These are phyloP conservation scores for Trichoderma koningiopsis DNA, from an alignment of 2,329 filamentous ascomycete genomes.

Conservation along the genomic window DNA sequence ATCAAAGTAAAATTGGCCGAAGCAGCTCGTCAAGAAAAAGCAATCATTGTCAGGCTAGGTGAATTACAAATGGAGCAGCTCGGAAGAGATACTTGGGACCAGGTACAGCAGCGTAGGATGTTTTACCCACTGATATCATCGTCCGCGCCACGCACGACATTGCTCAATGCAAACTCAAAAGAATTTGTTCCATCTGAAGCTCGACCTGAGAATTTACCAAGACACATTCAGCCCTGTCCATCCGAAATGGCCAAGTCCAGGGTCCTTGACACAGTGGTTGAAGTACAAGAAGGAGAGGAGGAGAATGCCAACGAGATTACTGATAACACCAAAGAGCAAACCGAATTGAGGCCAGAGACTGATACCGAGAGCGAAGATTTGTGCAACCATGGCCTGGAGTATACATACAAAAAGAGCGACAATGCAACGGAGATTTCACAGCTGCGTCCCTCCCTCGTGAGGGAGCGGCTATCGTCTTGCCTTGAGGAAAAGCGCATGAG, in stretches of 20 bases:
- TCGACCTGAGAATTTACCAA: neutral
- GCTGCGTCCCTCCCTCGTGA: neutral
- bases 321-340: constrained; percentile 6
- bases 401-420: neutral
- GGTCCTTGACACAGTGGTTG: constrained; percentile 33
- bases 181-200: constrained; percentile 38
- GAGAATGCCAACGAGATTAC: neutral
- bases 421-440: neutral
- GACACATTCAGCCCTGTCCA: neutral
- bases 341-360: neutral
- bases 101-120: constrained; percentile 30
- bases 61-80: constrained; percentile 54
- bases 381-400: constrained; percentile 25
- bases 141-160: neutral
- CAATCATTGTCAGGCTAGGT: constrained; percentile 48
- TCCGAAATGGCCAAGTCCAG: neutral
- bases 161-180: constrained; percentile 35
- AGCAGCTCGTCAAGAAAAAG: constrained; percentile 49
- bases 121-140: neutral
- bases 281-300: constrained; percentile 28
- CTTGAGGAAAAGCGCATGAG: constrained; percentile 33
- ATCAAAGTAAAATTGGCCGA: constrained; percentile 48
- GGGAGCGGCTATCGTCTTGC: neutral
- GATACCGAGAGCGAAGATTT: neutral
- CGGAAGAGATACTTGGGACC: constrained; percentile 45